phyloP scores from a whole-genome alignment of 2,329 filamentous ascomycete species.

The Thermomyces lanuginosus region DNA sequence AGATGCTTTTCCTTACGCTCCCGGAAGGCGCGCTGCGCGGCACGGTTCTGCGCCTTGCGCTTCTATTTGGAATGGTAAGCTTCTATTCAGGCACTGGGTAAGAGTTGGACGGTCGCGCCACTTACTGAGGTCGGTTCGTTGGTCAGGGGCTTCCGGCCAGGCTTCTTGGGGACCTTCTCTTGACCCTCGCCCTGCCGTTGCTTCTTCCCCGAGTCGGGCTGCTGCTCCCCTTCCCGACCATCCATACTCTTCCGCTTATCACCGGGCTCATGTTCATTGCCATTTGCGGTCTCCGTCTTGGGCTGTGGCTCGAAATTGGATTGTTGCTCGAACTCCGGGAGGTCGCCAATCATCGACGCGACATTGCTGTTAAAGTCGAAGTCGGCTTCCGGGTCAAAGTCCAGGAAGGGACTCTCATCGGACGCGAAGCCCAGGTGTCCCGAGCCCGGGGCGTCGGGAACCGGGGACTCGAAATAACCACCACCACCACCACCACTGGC shows the following conservation, averaged over 20 bases:
- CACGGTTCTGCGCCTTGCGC: conserved; percentile 80
- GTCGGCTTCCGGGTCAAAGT: conserved; percentile 66
- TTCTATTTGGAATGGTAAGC: conserved; percentile 22
- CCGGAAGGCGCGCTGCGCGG: conserved; percentile 81
- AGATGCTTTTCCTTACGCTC: conserved; percentile 78
- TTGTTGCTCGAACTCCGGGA: conserved; percentile 39
- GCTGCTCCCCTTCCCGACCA: conserved; percentile 41
- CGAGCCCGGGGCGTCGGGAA: conserved; percentile 25
- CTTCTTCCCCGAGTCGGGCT: conserved; percentile 48
- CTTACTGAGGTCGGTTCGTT: conserved; percentile 91
- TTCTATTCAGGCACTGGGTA: background rate
- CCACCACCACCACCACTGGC: conserved; percentile 23
- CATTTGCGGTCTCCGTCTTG: conserved; percentile 10
- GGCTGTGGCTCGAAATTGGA: too few species aligned
- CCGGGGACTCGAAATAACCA: conserved; percentile 17
- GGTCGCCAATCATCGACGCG: conserved; percentile 57
- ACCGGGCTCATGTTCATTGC: conserved; percentile 36
- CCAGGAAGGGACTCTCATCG: conserved; percentile 66
- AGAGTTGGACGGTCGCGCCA: too few species aligned
- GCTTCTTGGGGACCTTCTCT: conserved; percentile 61
- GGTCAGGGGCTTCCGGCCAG: conserved; percentile 85
- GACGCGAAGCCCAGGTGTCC: conserved; percentile 35
- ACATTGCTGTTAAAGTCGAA: conserved; percentile 50
- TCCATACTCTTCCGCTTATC: conserved; percentile 43
- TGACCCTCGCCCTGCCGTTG: conserved; percentile 72